Evolutionary conservation across 2,329 filamentous ascomycete genomes (phyloP), one percentile per base, ranked within the genome.

Genomic region (Sarocladium strictum): DNA sequence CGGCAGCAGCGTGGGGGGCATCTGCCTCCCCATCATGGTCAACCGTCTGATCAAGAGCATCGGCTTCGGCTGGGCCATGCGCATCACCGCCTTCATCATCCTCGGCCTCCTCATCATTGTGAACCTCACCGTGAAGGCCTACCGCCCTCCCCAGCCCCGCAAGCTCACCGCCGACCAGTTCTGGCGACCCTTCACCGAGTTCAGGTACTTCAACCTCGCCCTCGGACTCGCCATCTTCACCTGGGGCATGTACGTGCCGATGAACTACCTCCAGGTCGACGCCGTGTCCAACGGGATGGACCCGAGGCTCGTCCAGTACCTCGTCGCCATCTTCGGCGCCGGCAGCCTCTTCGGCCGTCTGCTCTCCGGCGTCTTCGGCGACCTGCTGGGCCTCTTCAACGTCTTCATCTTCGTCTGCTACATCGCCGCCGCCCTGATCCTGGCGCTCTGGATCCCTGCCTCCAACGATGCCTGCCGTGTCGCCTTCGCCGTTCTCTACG

Each of bases 401-500:
- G 62, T 69, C 45, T 65, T 67, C 55, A 76, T 79, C 37, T 62
- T 77, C 29, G 71, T 79, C 57, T 73, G 73, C 23, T 64, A 68
- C 6, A 57, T 77, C 56, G 72, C 76, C 32, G 65, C 62, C 12
- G 53, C 71, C 29, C 62, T 69, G 24, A 65, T 62, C 5, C 63
- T 72, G 6, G 69, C 59, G 35, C 63, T 83, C 19, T 73, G 70
- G 70, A 62, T 72, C 4, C 66, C 68, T 0, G 71, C 63, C 33
- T 56, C 53, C 33, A 72, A 62, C 12, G 65, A 65, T 4, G 73
- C 75, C 0, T 72, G 76, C 1, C 76, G 81, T 52, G 77, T 86
- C 49, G 69, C 80, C 14, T 87, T 85, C 63, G 75, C 77, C 3
- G 73, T 75, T 2, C 62, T 85, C 1, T 87, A 84, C 57, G 85